Conservation (phyloP, 495 filamentous ascomycete species). For the Friedmanniomyces simplex region DNA sequence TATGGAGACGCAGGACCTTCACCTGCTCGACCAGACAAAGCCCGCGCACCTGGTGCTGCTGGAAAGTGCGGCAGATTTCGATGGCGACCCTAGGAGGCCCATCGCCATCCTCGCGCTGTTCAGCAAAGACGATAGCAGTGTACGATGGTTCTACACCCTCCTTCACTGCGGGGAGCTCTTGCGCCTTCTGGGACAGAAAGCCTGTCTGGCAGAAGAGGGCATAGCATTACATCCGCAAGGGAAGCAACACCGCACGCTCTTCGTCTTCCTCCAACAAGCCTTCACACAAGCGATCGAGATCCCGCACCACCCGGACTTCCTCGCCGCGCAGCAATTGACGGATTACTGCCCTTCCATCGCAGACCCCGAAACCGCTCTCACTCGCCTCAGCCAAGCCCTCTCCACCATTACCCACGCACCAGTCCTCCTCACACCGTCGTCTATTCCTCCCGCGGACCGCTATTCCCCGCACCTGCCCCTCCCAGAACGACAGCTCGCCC, state of each 20-base stretch:
- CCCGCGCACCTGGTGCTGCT: not conserved
- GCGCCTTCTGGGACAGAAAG: not conserved
- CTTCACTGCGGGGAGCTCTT: not conserved
- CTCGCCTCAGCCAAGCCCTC: not conserved
- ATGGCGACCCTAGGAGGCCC: not conserved
- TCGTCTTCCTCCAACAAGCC: constrained; percentile 3
- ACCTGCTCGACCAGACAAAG: not conserved
- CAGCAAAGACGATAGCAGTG: not conserved
- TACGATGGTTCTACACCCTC: constrained; percentile 12
- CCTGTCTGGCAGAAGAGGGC: not conserved
- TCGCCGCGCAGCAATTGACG: not conserved
- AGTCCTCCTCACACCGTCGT: not conserved
- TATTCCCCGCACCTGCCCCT: not conserved
- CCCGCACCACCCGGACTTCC: constrained; percentile 4
- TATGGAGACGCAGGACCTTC: not conserved
- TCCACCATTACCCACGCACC: not conserved
- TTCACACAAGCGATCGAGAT: not conserved
- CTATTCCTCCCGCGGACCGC: not conserved
- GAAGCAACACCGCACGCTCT: not conserved
- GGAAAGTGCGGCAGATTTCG: not conserved
- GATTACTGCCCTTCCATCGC: constrained; percentile 6
- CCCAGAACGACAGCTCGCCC: not conserved
- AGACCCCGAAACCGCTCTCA: not conserved
- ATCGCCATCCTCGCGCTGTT: constrained; percentile 3
- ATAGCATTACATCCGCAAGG: not conserved